These are phyloP conservation scores for Yamadazyma diddensiae DNA, from an alignment of 1,139 yeast species.

Conservation along the genomic window DNA sequence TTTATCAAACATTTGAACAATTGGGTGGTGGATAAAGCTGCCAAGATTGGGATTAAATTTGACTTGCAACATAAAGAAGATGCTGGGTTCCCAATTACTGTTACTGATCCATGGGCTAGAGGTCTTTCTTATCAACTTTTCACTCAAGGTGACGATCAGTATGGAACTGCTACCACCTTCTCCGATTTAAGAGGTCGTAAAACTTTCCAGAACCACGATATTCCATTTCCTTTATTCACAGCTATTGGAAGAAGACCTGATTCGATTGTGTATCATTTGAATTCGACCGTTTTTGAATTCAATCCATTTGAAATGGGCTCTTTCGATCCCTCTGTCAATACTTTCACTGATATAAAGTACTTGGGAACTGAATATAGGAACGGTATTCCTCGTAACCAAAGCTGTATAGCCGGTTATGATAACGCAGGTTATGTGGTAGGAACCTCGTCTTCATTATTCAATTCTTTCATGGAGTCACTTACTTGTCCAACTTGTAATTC, in stretches of 20 bases:
- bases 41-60: conserved; percentile 22
- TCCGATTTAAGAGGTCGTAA: conserved; percentile 29
- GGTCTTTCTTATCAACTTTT: conserved; percentile 40
- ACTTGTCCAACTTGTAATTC: conserved; percentile 44
- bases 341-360: conserved; percentile 36
- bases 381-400: conserved; percentile 25
- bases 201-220: conserved; percentile 30
- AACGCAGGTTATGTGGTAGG: conserved; percentile 78
- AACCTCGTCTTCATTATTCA: conserved; percentile 76
- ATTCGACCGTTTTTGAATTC: conserved; percentile 40
- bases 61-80: conserved; percentile 27
- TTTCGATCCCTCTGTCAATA: conserved; percentile 37
- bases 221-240: conserved; percentile 40
- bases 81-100: conserved; percentile 31
- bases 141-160: conserved; percentile 23
- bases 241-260: conserved; percentile 39
- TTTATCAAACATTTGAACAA: conserved; percentile 29
- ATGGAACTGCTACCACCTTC: conserved; percentile 27
- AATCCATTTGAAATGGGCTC: conserved; percentile 46
- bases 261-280: conserved; percentile 26
- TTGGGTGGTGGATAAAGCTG: conserved; percentile 23
- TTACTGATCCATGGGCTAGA: conserved; percentile 40
- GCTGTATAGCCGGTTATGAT: conserved; percentile 68
- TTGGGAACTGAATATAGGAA: conserved; percentile 32
- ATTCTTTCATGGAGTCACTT: conserved; percentile 60